phyloP scores from a whole-genome alignment of 495 filamentous ascomycete genomes.

The Mytilinidion resinicola region DNA sequence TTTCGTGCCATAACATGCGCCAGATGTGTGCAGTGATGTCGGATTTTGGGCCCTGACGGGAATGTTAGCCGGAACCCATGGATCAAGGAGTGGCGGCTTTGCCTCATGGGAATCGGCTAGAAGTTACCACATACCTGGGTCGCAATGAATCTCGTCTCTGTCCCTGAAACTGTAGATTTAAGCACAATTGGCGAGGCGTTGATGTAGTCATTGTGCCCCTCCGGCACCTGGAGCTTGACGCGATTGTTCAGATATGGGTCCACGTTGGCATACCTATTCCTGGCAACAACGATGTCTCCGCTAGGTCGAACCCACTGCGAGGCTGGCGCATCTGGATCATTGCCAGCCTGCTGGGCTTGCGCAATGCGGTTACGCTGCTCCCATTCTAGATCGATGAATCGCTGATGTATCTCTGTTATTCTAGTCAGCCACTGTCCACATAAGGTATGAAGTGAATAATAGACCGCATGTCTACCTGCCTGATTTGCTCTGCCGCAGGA shows the following conservation, averaged over 20 bases:
- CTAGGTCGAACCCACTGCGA: conserved; percentile 51
- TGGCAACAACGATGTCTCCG: conserved; percentile 45
- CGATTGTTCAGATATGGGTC: conserved; percentile 82
- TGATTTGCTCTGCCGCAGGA: conserved; percentile 33
- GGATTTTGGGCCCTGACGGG: conserved; percentile 68
- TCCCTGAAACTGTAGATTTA: conserved; percentile 46
- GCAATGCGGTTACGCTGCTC: conserved; percentile 51
- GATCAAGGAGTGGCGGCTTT: not conserved
- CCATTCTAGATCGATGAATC: conserved; percentile 59
- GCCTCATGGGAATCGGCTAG: not conserved
- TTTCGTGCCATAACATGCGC: conserved; percentile 93
- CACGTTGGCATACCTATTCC: conserved; percentile 82
- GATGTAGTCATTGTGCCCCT: conserved; percentile 82
- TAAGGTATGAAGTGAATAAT: not conserved
- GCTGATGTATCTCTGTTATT: conserved; percentile 26
- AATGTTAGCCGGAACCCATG: not conserved
- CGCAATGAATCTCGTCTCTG: conserved; percentile 56
- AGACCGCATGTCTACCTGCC: conserved; percentile 27
- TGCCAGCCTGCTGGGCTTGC: conserved; percentile 35
- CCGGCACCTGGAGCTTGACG: conserved; percentile 73
- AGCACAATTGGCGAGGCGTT: conserved; percentile 87
- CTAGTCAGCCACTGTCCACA: conserved; percentile 13
- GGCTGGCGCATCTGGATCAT: conserved; percentile 39
- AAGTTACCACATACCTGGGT: conserved; percentile 47
- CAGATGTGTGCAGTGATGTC: conserved; percentile 71